Conservation (phyloP, 2,329 filamentous ascomycete species). For the Cercospora nicotianae region DNA sequence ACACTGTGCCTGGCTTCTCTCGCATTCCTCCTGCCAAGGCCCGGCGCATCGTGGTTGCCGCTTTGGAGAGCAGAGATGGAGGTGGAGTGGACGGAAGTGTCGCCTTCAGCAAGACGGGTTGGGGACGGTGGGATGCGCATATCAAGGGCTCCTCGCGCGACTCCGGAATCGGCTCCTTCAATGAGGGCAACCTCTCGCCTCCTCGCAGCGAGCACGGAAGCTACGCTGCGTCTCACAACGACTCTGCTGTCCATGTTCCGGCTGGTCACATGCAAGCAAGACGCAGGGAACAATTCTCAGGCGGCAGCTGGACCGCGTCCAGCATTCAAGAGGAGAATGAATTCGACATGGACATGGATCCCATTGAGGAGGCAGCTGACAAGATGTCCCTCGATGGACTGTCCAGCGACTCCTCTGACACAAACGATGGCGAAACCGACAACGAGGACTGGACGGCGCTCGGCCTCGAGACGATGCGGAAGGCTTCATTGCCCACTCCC, state of each 20-base stretch:
- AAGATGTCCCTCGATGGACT: slow-evolving; percentile 83
- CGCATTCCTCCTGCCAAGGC: slow-evolving; percentile 87
- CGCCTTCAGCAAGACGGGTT: slow-evolving; percentile 92
- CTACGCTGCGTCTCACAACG: slow-evolving; percentile 38
- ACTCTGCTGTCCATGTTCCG: slow-evolving; percentile 37
- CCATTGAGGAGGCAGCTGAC: slow-evolving; percentile 84
- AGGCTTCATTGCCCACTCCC: slow-evolving; percentile 49
- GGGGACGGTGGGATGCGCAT: slow-evolving; percentile 92
- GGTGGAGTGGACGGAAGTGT: slow-evolving; percentile 67
- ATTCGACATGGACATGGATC: slow-evolving; percentile 57
- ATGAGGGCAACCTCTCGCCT: slow-evolving; percentile 46
- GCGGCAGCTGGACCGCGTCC: slow-evolving; percentile 67
- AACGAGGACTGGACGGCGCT: slow-evolving; percentile 95
- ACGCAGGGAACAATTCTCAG: slow-evolving; percentile 41
- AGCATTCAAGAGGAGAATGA: slow-evolving; percentile 65
- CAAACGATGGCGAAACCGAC: slow-evolving; percentile 71
- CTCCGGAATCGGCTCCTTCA: slow-evolving; percentile 42
- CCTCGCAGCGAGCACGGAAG: slow-evolving; percentile 51
- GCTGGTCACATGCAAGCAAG: slow-evolving; percentile 29
- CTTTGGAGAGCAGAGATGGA: slow-evolving; percentile 74
- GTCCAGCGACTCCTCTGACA: slow-evolving; percentile 28
- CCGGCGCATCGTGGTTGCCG: slow-evolving; percentile 85
- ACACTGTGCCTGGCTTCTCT: slow-evolving; percentile 88
- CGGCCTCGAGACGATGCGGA: slow-evolving; percentile 80
- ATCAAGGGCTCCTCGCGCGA: slow-evolving; percentile 56